Conservation (phyloP, 345 rosid species). For the Melaleuca alternifolia region DNA sequence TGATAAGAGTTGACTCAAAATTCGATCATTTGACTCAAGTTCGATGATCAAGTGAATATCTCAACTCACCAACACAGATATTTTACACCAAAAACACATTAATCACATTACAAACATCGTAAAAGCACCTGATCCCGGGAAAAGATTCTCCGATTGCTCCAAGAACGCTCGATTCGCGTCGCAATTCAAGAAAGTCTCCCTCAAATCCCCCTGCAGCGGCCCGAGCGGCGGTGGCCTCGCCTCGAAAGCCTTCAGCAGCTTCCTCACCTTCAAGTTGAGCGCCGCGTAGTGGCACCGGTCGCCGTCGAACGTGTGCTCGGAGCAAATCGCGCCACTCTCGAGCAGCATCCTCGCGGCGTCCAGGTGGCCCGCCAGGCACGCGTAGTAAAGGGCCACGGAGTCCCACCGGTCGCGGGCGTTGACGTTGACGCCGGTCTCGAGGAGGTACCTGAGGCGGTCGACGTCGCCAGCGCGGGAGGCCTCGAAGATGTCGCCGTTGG, state of each 20-base stretch:
- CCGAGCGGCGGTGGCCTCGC: slow-evolving; percentile 92
- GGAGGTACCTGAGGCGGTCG: slow-evolving; percentile 68
- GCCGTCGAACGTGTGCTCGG: slow-evolving; percentile 92
- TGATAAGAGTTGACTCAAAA: too few species aligned
- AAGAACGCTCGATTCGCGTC: slow-evolving; percentile 39
- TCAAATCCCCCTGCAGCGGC: slow-evolving; percentile 63
- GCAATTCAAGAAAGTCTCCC: slow-evolving; percentile 66
- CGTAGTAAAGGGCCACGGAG: slow-evolving; percentile 90
- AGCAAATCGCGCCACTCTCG: slow-evolving; percentile 88
- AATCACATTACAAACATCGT: not conserved
- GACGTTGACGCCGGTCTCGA: slow-evolving; percentile 87
- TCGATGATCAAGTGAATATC: not conserved
- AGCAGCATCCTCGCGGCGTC: slow-evolving; percentile 81
- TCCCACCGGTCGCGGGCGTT: slow-evolving; percentile 98
- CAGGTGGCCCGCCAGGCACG: slow-evolving; percentile 88
- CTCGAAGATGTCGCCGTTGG: slow-evolving; percentile 88
- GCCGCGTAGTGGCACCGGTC: slow-evolving; percentile 96
- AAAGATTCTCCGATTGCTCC: slow-evolving; percentile 33
- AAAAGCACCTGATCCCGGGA: slow-evolving; percentile 28
- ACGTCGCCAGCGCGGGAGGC: slow-evolving; percentile 96
- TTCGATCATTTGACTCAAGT: too few species aligned
- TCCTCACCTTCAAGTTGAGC: slow-evolving; percentile 70
- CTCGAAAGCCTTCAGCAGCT: slow-evolving; percentile 88
- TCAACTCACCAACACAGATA: not conserved
- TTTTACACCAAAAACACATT: not conserved